These are phyloP conservation scores for Lactarius hengduanensis DNA, from an alignment of 768 basidiomycete genomes.

Conservation along the genomic window DNA sequence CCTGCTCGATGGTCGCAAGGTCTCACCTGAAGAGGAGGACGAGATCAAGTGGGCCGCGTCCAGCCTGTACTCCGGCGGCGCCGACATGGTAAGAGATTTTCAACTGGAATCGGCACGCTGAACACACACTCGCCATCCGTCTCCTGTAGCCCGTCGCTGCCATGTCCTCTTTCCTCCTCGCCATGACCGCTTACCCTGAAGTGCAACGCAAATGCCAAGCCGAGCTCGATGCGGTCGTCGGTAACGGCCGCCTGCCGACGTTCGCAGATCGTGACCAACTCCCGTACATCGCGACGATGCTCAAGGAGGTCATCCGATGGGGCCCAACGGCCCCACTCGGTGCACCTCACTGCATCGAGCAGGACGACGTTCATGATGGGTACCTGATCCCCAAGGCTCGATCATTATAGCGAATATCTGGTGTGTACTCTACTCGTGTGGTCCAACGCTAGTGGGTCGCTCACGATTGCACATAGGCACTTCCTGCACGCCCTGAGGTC, in stretches of 20 bases:
- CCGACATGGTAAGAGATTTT: constrained; percentile 26
- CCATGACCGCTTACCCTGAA: constrained; percentile 33
- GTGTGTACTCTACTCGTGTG: constrained; percentile 27
- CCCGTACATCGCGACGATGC: constrained; percentile 29
- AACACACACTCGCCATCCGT: not conserved
- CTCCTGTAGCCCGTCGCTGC: constrained; percentile 29
- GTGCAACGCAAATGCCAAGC: constrained; percentile 30
- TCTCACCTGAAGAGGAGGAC: not conserved
- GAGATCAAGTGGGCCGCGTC: constrained; percentile 32
- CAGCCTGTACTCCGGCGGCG: constrained; percentile 31
- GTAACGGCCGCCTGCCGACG: constrained; percentile 25
- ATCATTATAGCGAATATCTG: constrained; percentile 39
- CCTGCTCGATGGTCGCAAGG: constrained; percentile 23
- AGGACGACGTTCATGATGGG: constrained; percentile 40
- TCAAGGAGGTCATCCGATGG: constrained; percentile 32
- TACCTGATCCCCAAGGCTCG: constrained; percentile 41
- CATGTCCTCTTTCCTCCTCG: constrained; percentile 32
- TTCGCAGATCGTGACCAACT: constrained; percentile 28
- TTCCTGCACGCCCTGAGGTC: constrained; percentile 33
- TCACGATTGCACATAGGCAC: constrained; percentile 26
- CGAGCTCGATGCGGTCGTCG: constrained; percentile 32
- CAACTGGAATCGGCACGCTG: not conserved
- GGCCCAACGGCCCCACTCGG: constrained; percentile 30
- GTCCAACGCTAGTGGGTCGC: not conserved
- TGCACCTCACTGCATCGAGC: constrained; percentile 38